phyloP scores from a whole-genome alignment of 2,329 filamentous ascomycete genomes.

The Davidsoniella virescens region DNA sequence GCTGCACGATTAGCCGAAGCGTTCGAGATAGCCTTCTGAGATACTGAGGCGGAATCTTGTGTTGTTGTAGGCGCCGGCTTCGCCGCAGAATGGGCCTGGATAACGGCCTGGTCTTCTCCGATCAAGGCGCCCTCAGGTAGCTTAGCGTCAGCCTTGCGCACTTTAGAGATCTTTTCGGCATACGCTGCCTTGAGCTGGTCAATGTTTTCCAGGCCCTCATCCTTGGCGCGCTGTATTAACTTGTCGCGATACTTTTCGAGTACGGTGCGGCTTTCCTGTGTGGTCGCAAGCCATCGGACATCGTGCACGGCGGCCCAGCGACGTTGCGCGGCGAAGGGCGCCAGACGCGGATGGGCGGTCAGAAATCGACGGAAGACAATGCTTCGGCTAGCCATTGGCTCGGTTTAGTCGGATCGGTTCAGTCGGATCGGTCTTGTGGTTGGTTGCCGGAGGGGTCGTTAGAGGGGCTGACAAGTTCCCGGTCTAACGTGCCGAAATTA shows the following conservation, averaged over 20 bases:
- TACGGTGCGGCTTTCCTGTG: constrained; percentile 49
- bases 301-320: constrained; percentile 88
- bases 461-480: background rate
- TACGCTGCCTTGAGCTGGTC: constrained; percentile 69
- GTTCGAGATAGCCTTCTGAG: constrained; percentile 17
- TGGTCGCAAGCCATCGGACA: constrained; percentile 74
- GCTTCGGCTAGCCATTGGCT: constrained; percentile 6
- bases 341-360: constrained; percentile 9
- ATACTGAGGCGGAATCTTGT: background rate
- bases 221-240: constrained; percentile 63
- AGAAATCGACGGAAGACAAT: constrained; percentile 8
- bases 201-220: constrained; percentile 53
- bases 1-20: constrained; percentile 20
- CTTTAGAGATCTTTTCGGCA: constrained; percentile 60
- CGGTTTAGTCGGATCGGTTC: background rate
- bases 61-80: constrained; percentile 14
- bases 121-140: constrained; percentile 11
- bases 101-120: background rate
- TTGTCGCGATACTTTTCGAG: constrained; percentile 78
- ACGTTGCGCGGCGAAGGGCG: constrained; percentile 34
- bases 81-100: background rate
- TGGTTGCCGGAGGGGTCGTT: background rate
- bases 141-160: constrained; percentile 51
- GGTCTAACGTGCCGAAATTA: background rate
- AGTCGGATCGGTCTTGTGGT: background rate